Conservation (phyloP, 2,329 filamentous ascomycete genomes). For the Leptosphaerulina australis region DNA sequence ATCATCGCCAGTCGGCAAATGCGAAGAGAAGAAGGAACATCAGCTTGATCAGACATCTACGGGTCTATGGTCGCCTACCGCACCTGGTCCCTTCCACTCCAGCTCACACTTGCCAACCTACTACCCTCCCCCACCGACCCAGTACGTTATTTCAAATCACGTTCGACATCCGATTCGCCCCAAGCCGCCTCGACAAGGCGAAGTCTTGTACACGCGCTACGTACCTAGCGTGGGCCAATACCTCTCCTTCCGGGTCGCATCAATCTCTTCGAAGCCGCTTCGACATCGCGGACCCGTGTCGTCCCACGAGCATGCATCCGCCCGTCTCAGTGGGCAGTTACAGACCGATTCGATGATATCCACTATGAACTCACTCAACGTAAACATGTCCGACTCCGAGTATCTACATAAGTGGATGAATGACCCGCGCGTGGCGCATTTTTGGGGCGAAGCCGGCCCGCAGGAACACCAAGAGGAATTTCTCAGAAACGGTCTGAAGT, state of each 20-base stretch:
- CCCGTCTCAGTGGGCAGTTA: constrained; percentile 47
- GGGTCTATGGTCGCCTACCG: constrained; percentile 50
- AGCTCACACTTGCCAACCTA: constrained; percentile 87
- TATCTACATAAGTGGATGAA: constrained; percentile 89
- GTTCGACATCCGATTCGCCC: constrained; percentile 84
- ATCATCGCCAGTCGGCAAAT: constrained; percentile 54
- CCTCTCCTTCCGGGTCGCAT: constrained; percentile 86
- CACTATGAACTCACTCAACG: constrained; percentile 36
- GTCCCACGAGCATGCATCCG: constrained; percentile 25
- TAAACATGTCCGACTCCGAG: constrained; percentile 62
- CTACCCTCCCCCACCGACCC: constrained; percentile 81
- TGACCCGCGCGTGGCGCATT: constrained; percentile 78
- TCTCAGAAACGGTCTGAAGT: constrained; percentile 67
- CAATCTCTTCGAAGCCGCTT: constrained; percentile 67
- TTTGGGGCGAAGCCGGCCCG: constrained; percentile 75
- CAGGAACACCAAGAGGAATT: constrained; percentile 68
- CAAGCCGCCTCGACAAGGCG: constrained; percentile 87
- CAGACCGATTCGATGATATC: constrained; percentile 57
- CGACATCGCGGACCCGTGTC: constrained; percentile 65
- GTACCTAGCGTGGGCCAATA: constrained; percentile 82
- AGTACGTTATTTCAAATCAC: constrained; percentile 79
- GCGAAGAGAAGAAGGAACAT: constrained; percentile 32
- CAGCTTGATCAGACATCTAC: constrained; percentile 41
- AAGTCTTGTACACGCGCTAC: constrained; percentile 88
- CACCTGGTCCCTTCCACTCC: constrained; percentile 75